phyloP scores from a whole-genome alignment of 371 early-diverging fungal genomes.

The Coemansia sp. region DNA sequence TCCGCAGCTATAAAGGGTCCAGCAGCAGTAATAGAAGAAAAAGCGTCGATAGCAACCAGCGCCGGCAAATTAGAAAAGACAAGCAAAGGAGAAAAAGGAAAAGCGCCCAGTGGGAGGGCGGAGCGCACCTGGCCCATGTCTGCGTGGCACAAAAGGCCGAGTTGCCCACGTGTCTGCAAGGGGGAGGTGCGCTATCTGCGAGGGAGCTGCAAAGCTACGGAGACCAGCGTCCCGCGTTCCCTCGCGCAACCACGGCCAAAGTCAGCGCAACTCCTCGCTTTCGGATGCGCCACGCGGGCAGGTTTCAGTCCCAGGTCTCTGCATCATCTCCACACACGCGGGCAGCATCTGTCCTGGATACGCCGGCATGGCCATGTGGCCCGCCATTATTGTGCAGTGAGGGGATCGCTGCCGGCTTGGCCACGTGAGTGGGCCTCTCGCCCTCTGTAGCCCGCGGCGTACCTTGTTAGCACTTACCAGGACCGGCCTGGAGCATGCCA shows the following conservation, averaged over 20 bases:
- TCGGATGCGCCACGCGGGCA: conserved; percentile 1
- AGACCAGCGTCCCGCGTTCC: background rate
- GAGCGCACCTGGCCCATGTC: background rate
- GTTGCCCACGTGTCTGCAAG: conserved; percentile 4
- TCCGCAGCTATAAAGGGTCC: background rate
- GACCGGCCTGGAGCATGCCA: background rate
- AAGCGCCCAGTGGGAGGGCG: background rate
- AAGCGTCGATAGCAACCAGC: conserved; percentile 2
- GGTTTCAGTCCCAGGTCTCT: conserved; percentile 1
- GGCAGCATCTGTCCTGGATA: background rate
- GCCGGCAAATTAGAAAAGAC: conserved; percentile 3
- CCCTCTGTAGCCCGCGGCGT: too few relatives aligned
- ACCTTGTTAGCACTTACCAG: background rate
- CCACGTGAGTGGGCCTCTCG: background rate
- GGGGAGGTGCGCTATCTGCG: background rate
- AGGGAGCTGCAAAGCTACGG: background rate
- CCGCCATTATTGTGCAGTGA: background rate
- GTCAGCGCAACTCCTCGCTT: background rate
- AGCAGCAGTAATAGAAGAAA: conserved; percentile 2
- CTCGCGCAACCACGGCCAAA: background rate
- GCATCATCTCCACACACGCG: conserved; percentile 1
- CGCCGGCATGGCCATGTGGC: background rate
- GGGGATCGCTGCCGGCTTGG: background rate
- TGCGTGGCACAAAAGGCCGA: conserved; percentile 5
- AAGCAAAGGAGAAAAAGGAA: background rate